These are phyloP conservation scores for Cryptosporidium ryanae DNA, from an alignment of 169 alveolate genomes.

Conservation along the genomic window DNA sequence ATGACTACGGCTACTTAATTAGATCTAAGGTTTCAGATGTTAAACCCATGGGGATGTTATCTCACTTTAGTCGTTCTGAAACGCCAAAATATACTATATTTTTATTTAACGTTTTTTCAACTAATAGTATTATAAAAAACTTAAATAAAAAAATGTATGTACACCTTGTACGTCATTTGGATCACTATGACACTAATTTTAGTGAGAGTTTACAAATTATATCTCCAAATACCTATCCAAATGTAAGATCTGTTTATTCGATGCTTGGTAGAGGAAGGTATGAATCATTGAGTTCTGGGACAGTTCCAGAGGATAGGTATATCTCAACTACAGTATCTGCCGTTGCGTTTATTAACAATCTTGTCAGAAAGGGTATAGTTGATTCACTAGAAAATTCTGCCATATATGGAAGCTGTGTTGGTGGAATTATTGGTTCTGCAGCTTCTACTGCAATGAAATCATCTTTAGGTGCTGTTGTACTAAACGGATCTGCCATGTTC, in stretches of 20 bases:
- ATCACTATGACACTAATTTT: conserved; percentile 60
- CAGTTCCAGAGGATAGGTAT: conserved; percentile 31
- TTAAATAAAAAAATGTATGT: conserved; percentile 42
- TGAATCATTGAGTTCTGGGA: conserved; percentile 26
- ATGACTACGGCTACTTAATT: conserved; percentile 14
- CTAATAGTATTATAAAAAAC: background rate
- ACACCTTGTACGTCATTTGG: conserved; percentile 49
- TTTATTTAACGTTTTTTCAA: conserved; percentile 11
- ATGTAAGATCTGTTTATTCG: conserved; percentile 10
- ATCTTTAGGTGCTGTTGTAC: conserved; percentile 35
- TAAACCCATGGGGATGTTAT: conserved; percentile 21
- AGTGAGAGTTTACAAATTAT: conserved; percentile 61
- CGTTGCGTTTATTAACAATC: conserved; percentile 26
- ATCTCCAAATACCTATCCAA: conserved; percentile 32
- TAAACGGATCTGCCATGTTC: conserved; percentile 60
- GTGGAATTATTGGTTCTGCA: conserved; percentile 66
- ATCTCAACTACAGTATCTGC: conserved; percentile 7
- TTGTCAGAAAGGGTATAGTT: conserved; percentile 45
- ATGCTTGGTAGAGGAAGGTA: conserved; percentile 1
- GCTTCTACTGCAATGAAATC: conserved; percentile 29
- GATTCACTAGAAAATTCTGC: conserved; percentile 33
- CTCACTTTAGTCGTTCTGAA: conserved; percentile 44
- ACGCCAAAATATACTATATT: conserved; percentile 55
- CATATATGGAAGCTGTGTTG: conserved; percentile 67
- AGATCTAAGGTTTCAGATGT: background rate